Conservation (phyloP, 2,329 filamentous ascomycete species). For the Fusarium brachygibbosum region DNA sequence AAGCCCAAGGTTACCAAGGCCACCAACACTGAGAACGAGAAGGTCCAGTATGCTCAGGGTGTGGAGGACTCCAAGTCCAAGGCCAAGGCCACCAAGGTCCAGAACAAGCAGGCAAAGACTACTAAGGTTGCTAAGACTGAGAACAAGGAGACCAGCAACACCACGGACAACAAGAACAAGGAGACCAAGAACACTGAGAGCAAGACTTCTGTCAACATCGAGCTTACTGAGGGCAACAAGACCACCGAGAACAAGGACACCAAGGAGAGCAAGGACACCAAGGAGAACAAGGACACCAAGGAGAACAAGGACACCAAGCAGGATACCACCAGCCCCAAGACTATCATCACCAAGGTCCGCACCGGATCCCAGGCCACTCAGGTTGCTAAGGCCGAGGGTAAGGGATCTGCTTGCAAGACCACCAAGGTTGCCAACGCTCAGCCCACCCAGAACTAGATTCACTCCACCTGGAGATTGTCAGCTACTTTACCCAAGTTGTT, state of each 20-base stretch:
- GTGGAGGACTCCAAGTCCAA: neutral
- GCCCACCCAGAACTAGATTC: too few species aligned
- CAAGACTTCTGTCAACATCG: too few species aligned
- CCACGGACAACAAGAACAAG: neutral
- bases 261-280: too few species aligned
- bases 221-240: too few species aligned
- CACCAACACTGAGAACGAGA: neutral
- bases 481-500: too few species aligned
- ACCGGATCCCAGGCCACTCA: constrained; percentile 2
- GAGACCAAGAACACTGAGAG: neutral
- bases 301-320: too few species aligned
- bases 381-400: neutral
- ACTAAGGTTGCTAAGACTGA: constrained; percentile 4
- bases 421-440: neutral
- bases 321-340: constrained; percentile 1
- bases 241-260: too few species aligned
- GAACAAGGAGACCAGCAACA: neutral
- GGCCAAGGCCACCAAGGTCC: neutral
- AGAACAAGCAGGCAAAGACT: neutral
- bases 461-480: too few species aligned
- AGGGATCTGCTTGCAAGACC: constrained; percentile 4
- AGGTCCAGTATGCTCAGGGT: neutral
- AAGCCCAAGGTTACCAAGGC: constrained; percentile 5
- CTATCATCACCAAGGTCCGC: constrained; percentile 11
- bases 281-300: too few species aligned